A percentile compares a stretch with the other conserved stretches of the same genome.
Evolutionary conservation across 2,329 filamentous ascomycete genomes (phyloP).

Genomic region (Daldinia eschscholtzii): DNA sequence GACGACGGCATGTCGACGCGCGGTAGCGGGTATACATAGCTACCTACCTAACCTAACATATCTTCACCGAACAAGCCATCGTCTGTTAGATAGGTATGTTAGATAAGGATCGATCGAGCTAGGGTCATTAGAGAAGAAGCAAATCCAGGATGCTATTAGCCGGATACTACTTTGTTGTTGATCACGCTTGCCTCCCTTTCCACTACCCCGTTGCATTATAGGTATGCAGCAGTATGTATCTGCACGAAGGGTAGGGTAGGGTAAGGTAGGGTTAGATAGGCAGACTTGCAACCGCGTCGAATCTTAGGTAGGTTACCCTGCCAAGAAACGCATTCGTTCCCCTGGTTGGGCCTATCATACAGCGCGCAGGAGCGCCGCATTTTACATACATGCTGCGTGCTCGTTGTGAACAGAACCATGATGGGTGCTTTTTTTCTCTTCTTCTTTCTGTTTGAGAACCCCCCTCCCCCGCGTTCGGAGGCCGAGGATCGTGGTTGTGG

Average conservation of each 20-base stretch:
- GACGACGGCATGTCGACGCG: constrained; percentile 24
- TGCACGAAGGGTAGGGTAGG: background rate
- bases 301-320: background rate
- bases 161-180: constrained; percentile 1
- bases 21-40: background rate
- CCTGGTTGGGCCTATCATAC: constrained; percentile 1
- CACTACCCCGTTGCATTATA: background rate
- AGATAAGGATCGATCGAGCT: background rate
- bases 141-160: background rate
- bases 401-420: background rate
- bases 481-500: background rate
- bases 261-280: background rate
- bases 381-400: too few species aligned
- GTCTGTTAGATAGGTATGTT: background rate
- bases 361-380: constrained; percentile 4
- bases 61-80: background rate
- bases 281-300: background rate
- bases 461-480: background rate
- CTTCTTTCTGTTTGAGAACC: background rate
- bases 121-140: background rate
- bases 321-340: background rate
- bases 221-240: background rate
- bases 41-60: background rate
- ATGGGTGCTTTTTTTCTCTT: background rate
- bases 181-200: background rate